Conservation (phyloP, 1,284 basidiomycete genomes). For the Sphagnurus paluster region DNA sequence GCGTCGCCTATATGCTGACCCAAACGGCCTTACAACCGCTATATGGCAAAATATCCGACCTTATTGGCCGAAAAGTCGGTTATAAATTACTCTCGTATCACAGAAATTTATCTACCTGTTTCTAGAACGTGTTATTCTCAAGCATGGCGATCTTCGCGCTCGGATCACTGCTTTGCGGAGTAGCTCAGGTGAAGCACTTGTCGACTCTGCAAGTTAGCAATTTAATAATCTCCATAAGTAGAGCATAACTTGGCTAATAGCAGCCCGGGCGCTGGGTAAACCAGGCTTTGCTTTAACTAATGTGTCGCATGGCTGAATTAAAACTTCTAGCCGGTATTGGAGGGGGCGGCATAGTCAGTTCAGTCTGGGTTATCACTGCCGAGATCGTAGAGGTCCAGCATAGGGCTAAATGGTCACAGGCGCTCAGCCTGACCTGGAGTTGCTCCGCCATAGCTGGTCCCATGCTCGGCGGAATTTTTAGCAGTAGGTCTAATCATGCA, state of each 20-base stretch:
- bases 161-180: slow-evolving; percentile 72
- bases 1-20: slow-evolving; percentile 77
- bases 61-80: slow-evolving; percentile 71
- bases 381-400: slow-evolving; percentile 70
- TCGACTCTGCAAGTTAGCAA: slow-evolving; percentile 12
- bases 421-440: slow-evolving; percentile 79
- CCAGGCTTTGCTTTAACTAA: not conserved
- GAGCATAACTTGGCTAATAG: slow-evolving; percentile 54
- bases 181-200: slow-evolving; percentile 51
- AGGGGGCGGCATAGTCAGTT: slow-evolving; percentile 77
- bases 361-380: slow-evolving; percentile 81
- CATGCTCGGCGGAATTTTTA: slow-evolving; percentile 75
- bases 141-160: slow-evolving; percentile 71
- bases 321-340: slow-evolving; percentile 58
- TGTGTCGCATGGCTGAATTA: slow-evolving; percentile 5
- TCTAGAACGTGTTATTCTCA: slow-evolving; percentile 60
- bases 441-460: slow-evolving; percentile 80
- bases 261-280: slow-evolving; percentile 44
- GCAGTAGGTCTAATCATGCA: slow-evolving; percentile 46
- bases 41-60: slow-evolving; percentile 75
- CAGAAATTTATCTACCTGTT: slow-evolving; percentile 4
- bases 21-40: slow-evolving; percentile 81
- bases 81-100: not conserved
- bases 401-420: slow-evolving; percentile 80
- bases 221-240: slow-evolving; percentile 27